Evolutionary conservation across 495 filamentous ascomycete species (phyloP).

Genomic region (Patellaria atrata): DNA sequence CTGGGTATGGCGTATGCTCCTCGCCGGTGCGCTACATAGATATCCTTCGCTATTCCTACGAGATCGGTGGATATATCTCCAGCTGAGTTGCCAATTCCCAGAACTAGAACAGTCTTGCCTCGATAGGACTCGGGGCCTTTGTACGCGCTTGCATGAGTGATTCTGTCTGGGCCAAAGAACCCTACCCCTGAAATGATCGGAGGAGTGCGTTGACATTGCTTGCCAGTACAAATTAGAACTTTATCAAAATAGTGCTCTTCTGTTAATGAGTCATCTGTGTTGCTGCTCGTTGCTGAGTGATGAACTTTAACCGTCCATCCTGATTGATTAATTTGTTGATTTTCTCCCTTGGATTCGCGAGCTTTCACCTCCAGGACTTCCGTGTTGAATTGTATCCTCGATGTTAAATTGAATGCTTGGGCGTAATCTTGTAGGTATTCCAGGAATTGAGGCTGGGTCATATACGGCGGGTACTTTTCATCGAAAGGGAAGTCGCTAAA

Average conservation of each 20-base stretch:
- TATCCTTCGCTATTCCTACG: not conserved
- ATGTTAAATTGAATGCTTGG: not conserved
- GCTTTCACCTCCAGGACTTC: not conserved
- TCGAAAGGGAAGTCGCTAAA: constrained; percentile 5
- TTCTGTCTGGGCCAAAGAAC: not conserved
- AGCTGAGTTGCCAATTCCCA: not conserved
- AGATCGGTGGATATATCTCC: not conserved
- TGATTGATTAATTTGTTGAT: too few species aligned
- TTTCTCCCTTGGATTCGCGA: not conserved
- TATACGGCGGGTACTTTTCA: not conserved
- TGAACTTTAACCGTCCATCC: too few species aligned
- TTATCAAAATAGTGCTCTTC: too few species aligned
- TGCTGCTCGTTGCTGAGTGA: too few species aligned
- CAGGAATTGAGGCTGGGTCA: not conserved
- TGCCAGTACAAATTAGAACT: not conserved
- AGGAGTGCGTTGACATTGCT: not conserved
- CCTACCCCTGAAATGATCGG: not conserved
- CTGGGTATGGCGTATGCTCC: not conserved
- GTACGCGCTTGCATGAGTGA: not conserved
- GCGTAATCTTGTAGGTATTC: constrained; percentile 3
- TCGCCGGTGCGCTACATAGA: not conserved
- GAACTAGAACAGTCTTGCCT: not conserved
- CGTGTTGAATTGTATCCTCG: not conserved
- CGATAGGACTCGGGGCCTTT: not conserved
- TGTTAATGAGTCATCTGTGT: too few species aligned